Conservation (phyloP, 352 stramenopile genomes). For the Phytophthora agathidicida region DNA sequence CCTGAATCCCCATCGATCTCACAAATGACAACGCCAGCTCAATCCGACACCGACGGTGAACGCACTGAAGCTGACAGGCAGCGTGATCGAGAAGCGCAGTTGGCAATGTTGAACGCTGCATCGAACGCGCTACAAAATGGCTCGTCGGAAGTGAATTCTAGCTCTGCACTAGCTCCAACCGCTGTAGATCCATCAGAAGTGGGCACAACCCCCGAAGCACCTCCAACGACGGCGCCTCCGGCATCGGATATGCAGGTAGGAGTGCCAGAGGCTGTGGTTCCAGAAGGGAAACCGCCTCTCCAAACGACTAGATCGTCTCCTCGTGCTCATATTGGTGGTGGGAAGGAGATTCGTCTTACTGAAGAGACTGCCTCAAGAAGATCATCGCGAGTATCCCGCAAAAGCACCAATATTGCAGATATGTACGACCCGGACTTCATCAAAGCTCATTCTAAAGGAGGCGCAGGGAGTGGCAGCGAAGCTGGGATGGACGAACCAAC, state of each 20-base stretch:
- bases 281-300: slow-evolving; percentile 26
- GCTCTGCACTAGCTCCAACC: background rate
- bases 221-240: background rate
- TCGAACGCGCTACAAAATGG: slow-evolving; percentile 35
- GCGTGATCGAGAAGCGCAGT: slow-evolving; percentile 34
- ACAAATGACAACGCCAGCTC: slow-evolving; percentile 67
- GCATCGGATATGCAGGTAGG: background rate
- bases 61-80: slow-evolving; percentile 24
- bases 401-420: slow-evolving; percentile 81
- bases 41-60: slow-evolving; percentile 72
- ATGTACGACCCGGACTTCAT: slow-evolving; percentile 77
- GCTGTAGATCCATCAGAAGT: slow-evolving; percentile 19
- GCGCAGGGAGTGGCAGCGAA: slow-evolving; percentile 17
- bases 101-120: slow-evolving; percentile 37
- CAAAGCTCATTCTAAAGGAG: slow-evolving; percentile 32
- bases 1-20: slow-evolving; percentile 62
- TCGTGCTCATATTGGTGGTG: slow-evolving; percentile 24
- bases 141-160: slow-evolving; percentile 11
- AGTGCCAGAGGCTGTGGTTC: slow-evolving; percentile 2
- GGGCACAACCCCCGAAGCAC: slow-evolving; percentile 30
- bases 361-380: slow-evolving; percentile 43
- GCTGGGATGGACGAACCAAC: slow-evolving; percentile 52
- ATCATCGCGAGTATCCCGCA: slow-evolving; percentile 72
- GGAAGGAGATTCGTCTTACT: slow-evolving; percentile 25
- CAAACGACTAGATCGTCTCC: slow-evolving; percentile 19